phyloP scores from a whole-genome alignment of 495 filamentous ascomycete genomes.

The Glutinoglossum americanum region DNA sequence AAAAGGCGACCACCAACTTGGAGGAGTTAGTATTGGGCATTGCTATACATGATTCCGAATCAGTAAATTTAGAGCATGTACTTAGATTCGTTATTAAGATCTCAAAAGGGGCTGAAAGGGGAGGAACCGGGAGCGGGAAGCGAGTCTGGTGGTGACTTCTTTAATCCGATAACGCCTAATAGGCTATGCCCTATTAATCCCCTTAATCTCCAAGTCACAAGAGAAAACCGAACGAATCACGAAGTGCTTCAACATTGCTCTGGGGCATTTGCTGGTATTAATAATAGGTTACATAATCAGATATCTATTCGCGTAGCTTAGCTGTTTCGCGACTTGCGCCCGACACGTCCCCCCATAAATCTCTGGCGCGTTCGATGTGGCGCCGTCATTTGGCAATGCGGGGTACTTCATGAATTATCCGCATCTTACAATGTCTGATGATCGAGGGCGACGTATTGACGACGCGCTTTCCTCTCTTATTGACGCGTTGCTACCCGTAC shows the following conservation, averaged over 20 bases:
- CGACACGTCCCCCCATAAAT: background rate
- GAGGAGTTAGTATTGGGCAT: background rate
- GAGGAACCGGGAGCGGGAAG: background rate
- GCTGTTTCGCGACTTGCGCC: too few species aligned
- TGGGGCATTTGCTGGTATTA: too few species aligned
- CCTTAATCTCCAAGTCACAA: background rate
- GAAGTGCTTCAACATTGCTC: too few species aligned
- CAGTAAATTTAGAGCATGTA: background rate
- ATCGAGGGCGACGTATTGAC: conserved; percentile 22
- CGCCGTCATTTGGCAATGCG: background rate
- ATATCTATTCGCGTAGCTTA: too few species aligned
- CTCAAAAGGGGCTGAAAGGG: background rate
- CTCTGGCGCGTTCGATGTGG: background rate
- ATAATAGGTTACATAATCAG: too few species aligned
- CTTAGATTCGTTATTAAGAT: background rate
- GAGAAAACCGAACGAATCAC: too few species aligned
- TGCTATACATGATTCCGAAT: background rate
- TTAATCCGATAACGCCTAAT: background rate
- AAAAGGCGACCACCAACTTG: background rate
- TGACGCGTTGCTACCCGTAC: conserved; percentile 24
- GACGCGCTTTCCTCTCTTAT: conserved; percentile 34
- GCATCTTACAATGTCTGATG: conserved; percentile 2
- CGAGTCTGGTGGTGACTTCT: background rate
- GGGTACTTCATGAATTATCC: background rate
- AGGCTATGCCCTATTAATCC: background rate